Base-by-base conservation (phyloP, 306 rosid species). In the Boehmeria nivea region DNA sequence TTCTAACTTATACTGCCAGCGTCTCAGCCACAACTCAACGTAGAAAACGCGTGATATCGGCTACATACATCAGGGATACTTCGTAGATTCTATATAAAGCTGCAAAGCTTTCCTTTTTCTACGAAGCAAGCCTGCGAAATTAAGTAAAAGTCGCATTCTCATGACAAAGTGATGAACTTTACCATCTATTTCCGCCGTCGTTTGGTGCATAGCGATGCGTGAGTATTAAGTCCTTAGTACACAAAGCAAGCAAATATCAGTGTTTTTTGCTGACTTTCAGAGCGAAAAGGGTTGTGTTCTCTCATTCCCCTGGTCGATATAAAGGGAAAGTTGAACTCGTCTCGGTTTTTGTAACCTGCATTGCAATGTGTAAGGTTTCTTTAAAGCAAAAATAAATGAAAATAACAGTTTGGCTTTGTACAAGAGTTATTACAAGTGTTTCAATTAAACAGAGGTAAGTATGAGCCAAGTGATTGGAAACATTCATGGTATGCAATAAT, bases 311-410 rank as follows among this genome's bases (percentile, higher is more conserved):
- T 0, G 78, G 78, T 59, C 42, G 81, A 71, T 82, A 83, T 60
- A 87, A 63, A 3, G 78, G 63, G 74, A 74, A 91, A 13, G 79
- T 64, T 68, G 95, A 77, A 72, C 90, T 81, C 23, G 84, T 60
- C 79, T 91, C 85, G 0, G 96, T 84, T 80, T 91, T 84, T 6
- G 87, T 78, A 59, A 80, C 94, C 98, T 91, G 89, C 94, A 83
- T 57, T 26, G 27, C 67, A 55, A 76, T 43, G 13, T 56, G 46
- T 21, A 54, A 34, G 17, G 16, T 19, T 21, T 40, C 7, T 44
- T n/a, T 43, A 25, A 25, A 38, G 23, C 40, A 15, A 20, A 23
- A 19, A 7, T 15, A 22, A 34, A 39, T 6, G 31, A 14, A 57
- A 38, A 57, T 23, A 4, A 15, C 2, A 40, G 13, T 8, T 24